Evolutionary conservation across 192 early-diverging fungal species (phyloP).

Genomic region (Pilobolus umbonatus): DNA sequence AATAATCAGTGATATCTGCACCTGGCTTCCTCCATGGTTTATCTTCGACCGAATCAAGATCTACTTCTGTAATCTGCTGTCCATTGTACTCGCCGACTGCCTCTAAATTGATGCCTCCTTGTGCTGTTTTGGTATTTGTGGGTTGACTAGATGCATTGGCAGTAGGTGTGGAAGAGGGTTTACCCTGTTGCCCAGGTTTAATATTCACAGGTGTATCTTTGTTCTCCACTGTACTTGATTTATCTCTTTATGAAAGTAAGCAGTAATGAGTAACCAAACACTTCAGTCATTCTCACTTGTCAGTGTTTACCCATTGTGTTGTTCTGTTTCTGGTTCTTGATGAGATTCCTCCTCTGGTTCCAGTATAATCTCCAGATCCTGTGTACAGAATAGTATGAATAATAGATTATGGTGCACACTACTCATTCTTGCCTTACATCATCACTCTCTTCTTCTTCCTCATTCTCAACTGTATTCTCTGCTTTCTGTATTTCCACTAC

Average conservation of each 20-base stretch:
- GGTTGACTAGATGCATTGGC: constrained; percentile 36
- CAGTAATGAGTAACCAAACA: no score
- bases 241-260: not conserved
- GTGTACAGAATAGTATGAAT: not conserved
- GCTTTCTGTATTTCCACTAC: not conserved
- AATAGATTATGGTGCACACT: constrained; percentile 10
- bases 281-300: constrained; percentile 1
- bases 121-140: constrained; percentile 6
- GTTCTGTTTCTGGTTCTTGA: constrained; percentile 16
- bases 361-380: constrained; percentile 75
- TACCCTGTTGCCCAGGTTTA: constrained; percentile 36
- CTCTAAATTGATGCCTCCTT: constrained; percentile 56
- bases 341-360: constrained; percentile 49
- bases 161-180: constrained; percentile 30
- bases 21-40: constrained; percentile 95
- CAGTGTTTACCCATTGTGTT: constrained; percentile 6
- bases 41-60: constrained; percentile 89
- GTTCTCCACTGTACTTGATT: not conserved
- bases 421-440: constrained; percentile 43
- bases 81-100: constrained; percentile 75
- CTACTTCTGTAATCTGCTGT: constrained; percentile 80
- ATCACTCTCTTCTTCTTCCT: constrained; percentile 57
- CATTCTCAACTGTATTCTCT: constrained; percentile 27
- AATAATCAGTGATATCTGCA: constrained; percentile 97
- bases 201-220: constrained; percentile 42